phyloP scores from a whole-genome alignment of 768 basidiomycete species.

The Wakefieldia striispora region DNA sequence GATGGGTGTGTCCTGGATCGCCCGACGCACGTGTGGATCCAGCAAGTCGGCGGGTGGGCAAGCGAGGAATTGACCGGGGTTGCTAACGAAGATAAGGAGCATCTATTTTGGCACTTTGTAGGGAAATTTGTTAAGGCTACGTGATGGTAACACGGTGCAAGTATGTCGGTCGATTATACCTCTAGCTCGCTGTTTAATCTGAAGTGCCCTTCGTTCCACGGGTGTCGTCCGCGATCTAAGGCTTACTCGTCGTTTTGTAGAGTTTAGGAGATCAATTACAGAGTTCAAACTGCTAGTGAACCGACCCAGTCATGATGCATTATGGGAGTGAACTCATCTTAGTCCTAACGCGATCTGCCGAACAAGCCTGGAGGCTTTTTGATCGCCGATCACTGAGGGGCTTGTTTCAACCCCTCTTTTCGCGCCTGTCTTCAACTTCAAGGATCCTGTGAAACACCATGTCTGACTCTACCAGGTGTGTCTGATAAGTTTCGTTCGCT shows the following conservation, averaged over 20 bases:
- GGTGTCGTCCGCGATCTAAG: background rate
- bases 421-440: too few relatives aligned
- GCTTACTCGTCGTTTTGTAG: background rate
- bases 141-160: background rate
- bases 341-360: too few relatives aligned
- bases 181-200: background rate
- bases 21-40: constrained; percentile 48
- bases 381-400: too few relatives aligned
- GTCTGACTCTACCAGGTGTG: constrained; percentile 6
- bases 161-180: background rate
- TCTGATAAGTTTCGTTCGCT: background rate
- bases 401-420: too few relatives aligned
- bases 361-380: too few relatives aligned
- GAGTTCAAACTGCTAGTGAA: too few relatives aligned
- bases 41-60: constrained; percentile 48
- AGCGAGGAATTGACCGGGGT: constrained; percentile 46
- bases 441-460: background rate
- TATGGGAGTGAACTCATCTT: too few relatives aligned
- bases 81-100: constrained; percentile 52
- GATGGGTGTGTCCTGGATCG: constrained; percentile 67
- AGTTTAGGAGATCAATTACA: background rate
- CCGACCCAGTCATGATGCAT: too few relatives aligned
- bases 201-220: background rate
- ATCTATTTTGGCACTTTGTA: constrained; percentile 57
- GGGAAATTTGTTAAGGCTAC: constrained; percentile 54